These are phyloP conservation scores for Psilocybe sp. DNA, from an alignment of 768 basidiomycete species.

Conservation along the genomic window DNA sequence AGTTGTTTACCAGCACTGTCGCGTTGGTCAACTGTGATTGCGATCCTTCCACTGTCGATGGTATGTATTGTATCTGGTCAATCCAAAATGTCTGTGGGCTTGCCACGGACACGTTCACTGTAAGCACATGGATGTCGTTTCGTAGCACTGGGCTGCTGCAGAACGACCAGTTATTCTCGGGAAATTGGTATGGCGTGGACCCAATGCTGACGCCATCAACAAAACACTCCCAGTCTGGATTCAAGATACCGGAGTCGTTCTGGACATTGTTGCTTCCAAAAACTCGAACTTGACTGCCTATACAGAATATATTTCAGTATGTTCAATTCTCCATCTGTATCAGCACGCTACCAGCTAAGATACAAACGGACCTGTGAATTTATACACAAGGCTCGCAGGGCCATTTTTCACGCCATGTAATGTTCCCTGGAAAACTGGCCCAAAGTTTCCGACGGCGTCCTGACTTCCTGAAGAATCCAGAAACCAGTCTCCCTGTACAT, in stretches of 20 bases:
- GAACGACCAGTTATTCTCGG: constrained; percentile 18
- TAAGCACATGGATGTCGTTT: constrained; percentile 23
- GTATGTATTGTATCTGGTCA: constrained; percentile 24
- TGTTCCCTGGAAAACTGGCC: constrained; percentile 14
- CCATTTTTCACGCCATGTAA: constrained; percentile 14
- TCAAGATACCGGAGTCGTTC: constrained; percentile 6
- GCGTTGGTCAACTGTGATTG: constrained; percentile 11
- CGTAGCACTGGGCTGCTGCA: constrained; percentile 11
- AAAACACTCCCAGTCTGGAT: constrained; percentile 12
- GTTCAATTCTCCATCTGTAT: too few relatives aligned
- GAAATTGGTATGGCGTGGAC: neutral
- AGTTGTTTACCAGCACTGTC: constrained; percentile 15
- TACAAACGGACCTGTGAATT: constrained; percentile 12
- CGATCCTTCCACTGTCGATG: constrained; percentile 17
- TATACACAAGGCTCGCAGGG: constrained; percentile 12
- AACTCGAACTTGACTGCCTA: constrained; percentile 9
- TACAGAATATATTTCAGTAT: neutral
- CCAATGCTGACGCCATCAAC: constrained; percentile 19
- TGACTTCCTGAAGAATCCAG: constrained; percentile 11
- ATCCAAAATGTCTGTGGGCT: constrained; percentile 24
- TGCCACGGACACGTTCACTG: constrained; percentile 18
- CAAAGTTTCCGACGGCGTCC: constrained; percentile 15
- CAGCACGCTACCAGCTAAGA: too few relatives aligned
- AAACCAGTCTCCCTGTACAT: constrained; percentile 14
- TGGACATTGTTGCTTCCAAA: constrained; percentile 9